Percentiles rank a stretch among this genome's conserved stretches.
These are phyloP conservation scores for Mortierella alpina DNA, from an alignment of 192 early-diverging fungal genomes.

Conservation along the genomic window DNA sequence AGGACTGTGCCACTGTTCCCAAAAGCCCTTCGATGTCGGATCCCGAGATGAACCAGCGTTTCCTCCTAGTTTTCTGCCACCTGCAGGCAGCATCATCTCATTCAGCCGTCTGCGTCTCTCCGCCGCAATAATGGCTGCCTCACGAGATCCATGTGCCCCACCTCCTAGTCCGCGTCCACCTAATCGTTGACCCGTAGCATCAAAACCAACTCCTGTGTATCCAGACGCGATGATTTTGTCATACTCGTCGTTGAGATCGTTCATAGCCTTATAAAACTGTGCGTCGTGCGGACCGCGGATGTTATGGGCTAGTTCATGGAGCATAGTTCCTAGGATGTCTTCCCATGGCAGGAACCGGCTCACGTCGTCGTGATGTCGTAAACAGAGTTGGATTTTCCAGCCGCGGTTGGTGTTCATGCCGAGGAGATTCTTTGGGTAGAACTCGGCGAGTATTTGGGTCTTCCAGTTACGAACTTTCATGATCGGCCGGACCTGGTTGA, in stretches of 20 bases:
- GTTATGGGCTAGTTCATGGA: conserved; percentile 72
- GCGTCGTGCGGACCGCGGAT: conserved; percentile 74
- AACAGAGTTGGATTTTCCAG: conserved; percentile 71
- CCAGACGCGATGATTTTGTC: conserved; percentile 60
- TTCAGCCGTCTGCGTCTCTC: conserved; percentile 60
- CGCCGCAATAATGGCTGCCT: conserved; percentile 65
- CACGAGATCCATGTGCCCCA: conserved; percentile 23
- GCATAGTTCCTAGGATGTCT: conserved; percentile 77
- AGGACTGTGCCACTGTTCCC: conserved; percentile 59
- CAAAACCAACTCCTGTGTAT: conserved; percentile 70
- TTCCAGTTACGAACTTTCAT: conserved; percentile 75
- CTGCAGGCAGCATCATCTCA: conserved; percentile 68
- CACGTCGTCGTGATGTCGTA: conserved; percentile 66
- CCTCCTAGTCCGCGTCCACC: conserved; percentile 31
- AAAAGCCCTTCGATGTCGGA: conserved; percentile 18
- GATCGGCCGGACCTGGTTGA: conserved; percentile 70
- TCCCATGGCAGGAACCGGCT: conserved; percentile 67
- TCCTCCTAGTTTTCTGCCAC: conserved; percentile 61
- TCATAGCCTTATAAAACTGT: conserved; percentile 70
- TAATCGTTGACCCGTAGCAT: conserved; percentile 58
- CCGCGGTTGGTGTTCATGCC: conserved; percentile 82
- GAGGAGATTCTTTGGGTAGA: conserved; percentile 67
- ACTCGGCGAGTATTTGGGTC: conserved; percentile 66
- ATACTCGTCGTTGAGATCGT: conserved; percentile 70
- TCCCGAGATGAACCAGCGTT: neutral